Evolutionary conservation across 2,329 filamentous ascomycete species (phyloP), one percentile per base, ranked within the genome.

Genomic region (Calonectria pteridis): DNA sequence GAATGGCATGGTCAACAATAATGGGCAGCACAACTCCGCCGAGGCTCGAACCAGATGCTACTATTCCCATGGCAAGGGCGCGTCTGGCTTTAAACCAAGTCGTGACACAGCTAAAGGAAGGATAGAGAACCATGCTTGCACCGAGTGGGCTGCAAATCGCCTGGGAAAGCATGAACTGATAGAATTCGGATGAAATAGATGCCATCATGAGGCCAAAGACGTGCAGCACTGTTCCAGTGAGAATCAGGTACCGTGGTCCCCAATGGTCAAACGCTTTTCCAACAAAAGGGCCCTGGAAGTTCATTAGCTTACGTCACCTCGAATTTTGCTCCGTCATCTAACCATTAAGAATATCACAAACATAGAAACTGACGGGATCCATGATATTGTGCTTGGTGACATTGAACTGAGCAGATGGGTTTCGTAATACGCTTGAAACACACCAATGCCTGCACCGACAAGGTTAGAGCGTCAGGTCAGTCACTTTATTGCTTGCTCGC

Each of bases 201-300:
- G 89, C 86, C 89, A 92, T 91, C 89, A 93, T 91, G 20, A 92
- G 78, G 9, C 89, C 88, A 67, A 92, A 88, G 28, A 92, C 86
- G 71, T 91, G 88, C 49, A 90, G 79, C 67, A 91, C 83, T 1
- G 86, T 87, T 14, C 90, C 90, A 29, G 82, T 77, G 3, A 89
- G 37, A 0, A 91, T 77, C 0, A 93, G 82, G 62, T 84, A 87
- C 40, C 87, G 86, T 0, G 91, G 90, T 0, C 92, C 92, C 73
- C 90, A 89, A 72, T 87, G 88, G 77, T 94, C 92, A 77, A 88
- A 93, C 0, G 91, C 72, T 50, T 86, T 88, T 2, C 92, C 92
- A 26, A 91, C 87, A 28, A 93, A 78, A 0, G 91, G 90, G 0
- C 91, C 91, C 69, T 70, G 16, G 13, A 2, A 20, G 16, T 2